phyloP scores from a whole-genome alignment of 805 yeast species.

The Lachancea nothofagi region DNA sequence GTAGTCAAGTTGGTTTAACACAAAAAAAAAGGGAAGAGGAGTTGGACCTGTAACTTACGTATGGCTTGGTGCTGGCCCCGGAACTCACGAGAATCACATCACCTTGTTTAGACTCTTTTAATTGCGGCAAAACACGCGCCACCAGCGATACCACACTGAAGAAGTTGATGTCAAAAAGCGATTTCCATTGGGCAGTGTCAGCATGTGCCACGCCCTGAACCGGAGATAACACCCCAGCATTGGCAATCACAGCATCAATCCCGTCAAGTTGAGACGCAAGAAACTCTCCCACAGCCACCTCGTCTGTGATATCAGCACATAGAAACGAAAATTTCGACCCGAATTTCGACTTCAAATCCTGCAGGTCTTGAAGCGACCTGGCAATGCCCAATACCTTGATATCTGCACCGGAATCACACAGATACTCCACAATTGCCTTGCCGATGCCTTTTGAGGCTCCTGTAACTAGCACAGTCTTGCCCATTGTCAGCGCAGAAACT shows the following conservation, averaged over 20 bases:
- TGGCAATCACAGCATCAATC: slow-evolving; percentile 61
- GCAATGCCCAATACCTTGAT: slow-evolving; percentile 62
- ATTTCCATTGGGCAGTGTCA: slow-evolving; percentile 52
- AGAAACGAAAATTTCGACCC: slow-evolving; percentile 49
- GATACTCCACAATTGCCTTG: slow-evolving; percentile 55
- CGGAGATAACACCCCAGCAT: slow-evolving; percentile 82
- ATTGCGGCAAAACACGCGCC: slow-evolving; percentile 47
- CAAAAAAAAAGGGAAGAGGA: neutral
- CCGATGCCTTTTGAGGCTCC: slow-evolving; percentile 81
- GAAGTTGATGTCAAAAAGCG: slow-evolving; percentile 67
- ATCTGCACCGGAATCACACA: slow-evolving; percentile 35
- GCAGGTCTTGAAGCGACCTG: slow-evolving; percentile 49
- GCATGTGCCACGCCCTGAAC: slow-evolving; percentile 45
- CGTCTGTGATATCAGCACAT: slow-evolving; percentile 56
- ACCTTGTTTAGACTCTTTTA: slow-evolving; percentile 48
- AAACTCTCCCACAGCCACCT: slow-evolving; percentile 28
- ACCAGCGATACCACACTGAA: slow-evolving; percentile 67
- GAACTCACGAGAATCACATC: slow-evolving; percentile 76
- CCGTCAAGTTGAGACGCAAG: slow-evolving; percentile 48
- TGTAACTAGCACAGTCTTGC: slow-evolving; percentile 43
- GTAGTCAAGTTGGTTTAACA: neutral
- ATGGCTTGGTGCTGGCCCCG: slow-evolving; percentile 69
- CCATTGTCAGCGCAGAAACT: slow-evolving; percentile 9
- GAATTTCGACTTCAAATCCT: slow-evolving; percentile 38
- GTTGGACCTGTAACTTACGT: slow-evolving; percentile 27